phyloP scores from a whole-genome alignment of 805 yeast genomes.

The Candida ficus region DNA sequence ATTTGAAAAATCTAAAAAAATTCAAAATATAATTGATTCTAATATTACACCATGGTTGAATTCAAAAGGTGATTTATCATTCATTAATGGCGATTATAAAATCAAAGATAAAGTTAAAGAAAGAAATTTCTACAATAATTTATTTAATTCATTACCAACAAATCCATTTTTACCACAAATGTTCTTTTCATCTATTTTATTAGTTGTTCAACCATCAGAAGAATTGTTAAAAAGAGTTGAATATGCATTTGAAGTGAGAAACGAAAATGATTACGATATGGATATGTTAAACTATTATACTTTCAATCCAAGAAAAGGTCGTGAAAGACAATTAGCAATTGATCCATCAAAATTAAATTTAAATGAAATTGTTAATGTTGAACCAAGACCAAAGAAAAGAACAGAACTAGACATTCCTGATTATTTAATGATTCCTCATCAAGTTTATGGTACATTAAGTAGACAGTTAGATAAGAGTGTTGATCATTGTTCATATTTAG shows the following conservation, averaged over 20 bases:
- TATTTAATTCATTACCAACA: constrained; percentile 37
- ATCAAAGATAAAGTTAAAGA: neutral
- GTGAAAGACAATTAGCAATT: constrained; percentile 10
- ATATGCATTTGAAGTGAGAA: constrained; percentile 24
- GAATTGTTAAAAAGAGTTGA: constrained; percentile 18
- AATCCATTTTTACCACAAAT: constrained; percentile 25
- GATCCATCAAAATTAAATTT: constrained; percentile 14
- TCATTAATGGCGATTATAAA: neutral
- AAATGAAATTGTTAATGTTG: constrained; percentile 8
- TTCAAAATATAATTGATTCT: neutral
- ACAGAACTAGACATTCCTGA: constrained; percentile 18
- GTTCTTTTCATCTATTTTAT: constrained; percentile 39
- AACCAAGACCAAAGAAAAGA: neutral
- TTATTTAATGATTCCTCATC: constrained; percentile 42
- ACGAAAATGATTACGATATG: constrained; percentile 44
- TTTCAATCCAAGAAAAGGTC: constrained; percentile 21
- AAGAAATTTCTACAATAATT: constrained; percentile 17
- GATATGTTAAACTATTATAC: constrained; percentile 43
- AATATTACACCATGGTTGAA: constrained; percentile 4
- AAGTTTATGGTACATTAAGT: constrained; percentile 43
- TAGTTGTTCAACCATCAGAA: constrained; percentile 50
- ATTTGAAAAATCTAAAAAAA: constrained; percentile 3
- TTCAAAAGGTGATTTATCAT: neutral
- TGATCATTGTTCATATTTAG: constrained; percentile 36
- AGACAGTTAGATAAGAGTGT: constrained; percentile 38